phyloP scores from a whole-genome alignment of 108 stramenopile species.

The Cyclotella baltica region DNA sequence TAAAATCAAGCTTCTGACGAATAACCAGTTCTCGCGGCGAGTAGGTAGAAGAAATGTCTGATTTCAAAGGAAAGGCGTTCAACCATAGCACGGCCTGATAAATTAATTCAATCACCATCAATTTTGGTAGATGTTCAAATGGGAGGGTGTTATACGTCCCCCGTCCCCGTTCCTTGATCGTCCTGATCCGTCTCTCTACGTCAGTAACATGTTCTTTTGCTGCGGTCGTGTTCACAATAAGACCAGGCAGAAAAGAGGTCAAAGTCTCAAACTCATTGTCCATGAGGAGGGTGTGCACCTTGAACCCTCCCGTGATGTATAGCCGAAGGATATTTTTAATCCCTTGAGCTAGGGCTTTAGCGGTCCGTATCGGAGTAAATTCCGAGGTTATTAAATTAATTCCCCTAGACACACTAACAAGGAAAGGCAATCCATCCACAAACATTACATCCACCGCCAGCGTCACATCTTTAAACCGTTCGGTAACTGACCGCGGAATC shows the following conservation, averaged over 20 bases:
- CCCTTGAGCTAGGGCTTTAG: neutral
- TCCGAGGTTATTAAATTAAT: constrained; percentile 48
- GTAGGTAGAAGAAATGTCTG: constrained; percentile 15
- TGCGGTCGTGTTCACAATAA: constrained; percentile 32
- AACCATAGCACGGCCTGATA: constrained; percentile 28
- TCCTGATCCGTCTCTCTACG: constrained; percentile 15
- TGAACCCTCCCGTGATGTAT: constrained; percentile 26
- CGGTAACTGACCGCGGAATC: constrained; percentile 31
- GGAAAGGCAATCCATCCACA: constrained; percentile 45
- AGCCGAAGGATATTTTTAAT: constrained; percentile 10
- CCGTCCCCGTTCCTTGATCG: constrained; percentile 26
- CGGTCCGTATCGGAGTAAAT: constrained; percentile 19
- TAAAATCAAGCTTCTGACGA: constrained; percentile 22
- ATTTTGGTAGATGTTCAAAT: constrained; percentile 9
- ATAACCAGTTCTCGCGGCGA: constrained; percentile 30
- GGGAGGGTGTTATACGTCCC: constrained; percentile 28
- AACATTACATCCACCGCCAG: constrained; percentile 50
- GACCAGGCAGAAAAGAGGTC: neutral
- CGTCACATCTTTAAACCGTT: constrained; percentile 24
- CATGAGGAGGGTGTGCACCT: neutral
- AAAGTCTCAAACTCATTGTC: constrained; percentile 35
- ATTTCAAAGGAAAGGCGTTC: constrained; percentile 39
- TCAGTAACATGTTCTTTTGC: constrained; percentile 40
- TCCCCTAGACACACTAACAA: constrained; percentile 38
- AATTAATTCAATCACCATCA: constrained; percentile 27